Evolutionary conservation across 352 stramenopile species (phyloP), one percentile per base, ranked within the genome.

Genomic region (Globisporangium viniferum): DNA sequence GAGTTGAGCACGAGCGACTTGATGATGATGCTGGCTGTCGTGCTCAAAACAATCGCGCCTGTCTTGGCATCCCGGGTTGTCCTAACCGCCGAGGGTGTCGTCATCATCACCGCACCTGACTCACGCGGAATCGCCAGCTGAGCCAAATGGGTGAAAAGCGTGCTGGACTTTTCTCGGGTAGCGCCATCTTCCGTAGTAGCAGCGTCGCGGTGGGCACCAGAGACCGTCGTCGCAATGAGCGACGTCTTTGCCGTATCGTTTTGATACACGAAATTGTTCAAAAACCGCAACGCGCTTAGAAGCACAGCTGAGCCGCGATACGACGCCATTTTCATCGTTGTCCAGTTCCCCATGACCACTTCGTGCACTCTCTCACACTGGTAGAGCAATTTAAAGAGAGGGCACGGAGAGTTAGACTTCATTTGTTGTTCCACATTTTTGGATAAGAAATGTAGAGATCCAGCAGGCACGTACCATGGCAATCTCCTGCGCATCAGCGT

Each of bases 271-370:
- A 80, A 84, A 44, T 88, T 92, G 14, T 72, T 74, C 29, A 89
- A 27, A 14, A 90, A 74, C 9, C 73, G 73, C 29, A 91, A 62
- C 9, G 76, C 73, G 49, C 56, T 74, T n/a, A 84, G 33, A 48
- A 92, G 61, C 22, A 90, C 51, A 3, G 57, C 36, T 22, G 81
- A 89, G 20, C 74, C 75, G 35, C 79, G 75, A 22, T 69, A 59
- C 56, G 79, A 66, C n/a, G 82, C 82, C 61, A 76, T 71, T 35
- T 73, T 75, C 72, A 92, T 82, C 22, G 79, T 61, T 27, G 59
- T 84, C 84, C 84, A 92, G 60, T 92, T 90, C 7, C 68, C 66
- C 6, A 84, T 14, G 24, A 92, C 57, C 2, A 82, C 65, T 22
- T 39, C 51, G 0, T 78, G 70, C 22, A 90, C 71, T 7, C 70